phyloP scores from a whole-genome alignment of 805 yeast species.

The Candida tallmaniae region DNA sequence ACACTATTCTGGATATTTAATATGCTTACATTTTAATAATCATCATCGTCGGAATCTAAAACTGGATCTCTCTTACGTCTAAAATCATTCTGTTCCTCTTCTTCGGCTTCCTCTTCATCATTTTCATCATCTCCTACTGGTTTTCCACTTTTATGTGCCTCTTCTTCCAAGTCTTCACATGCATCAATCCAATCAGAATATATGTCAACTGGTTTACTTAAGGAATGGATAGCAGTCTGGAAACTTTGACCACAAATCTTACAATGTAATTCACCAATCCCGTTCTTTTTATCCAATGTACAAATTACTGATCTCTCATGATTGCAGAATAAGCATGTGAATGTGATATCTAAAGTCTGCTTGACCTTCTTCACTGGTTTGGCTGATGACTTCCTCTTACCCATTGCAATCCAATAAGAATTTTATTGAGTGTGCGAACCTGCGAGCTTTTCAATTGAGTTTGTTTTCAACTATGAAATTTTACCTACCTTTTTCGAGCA shows the following conservation, averaged over 20 bases:
- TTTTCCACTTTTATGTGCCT: slow-evolving; percentile 15
- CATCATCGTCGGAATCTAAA: slow-evolving; percentile 27
- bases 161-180: slow-evolving; percentile 76
- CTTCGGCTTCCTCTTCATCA: slow-evolving; percentile 28
- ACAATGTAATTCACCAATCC: slow-evolving; percentile 80
- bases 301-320: slow-evolving; percentile 92
- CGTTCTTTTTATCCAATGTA: slow-evolving; percentile 78
- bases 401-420: slow-evolving; percentile 34
- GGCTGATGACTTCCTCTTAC: slow-evolving; percentile 78
- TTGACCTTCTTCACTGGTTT: slow-evolving; percentile 77
- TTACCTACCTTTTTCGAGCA: too few species aligned
- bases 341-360: slow-evolving; percentile 73
- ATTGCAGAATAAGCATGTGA: slow-evolving; percentile 91
- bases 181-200: slow-evolving; percentile 99
- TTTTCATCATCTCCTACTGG: slow-evolving; percentile 19
- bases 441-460: too few species aligned
- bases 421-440: too few species aligned
- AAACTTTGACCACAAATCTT: slow-evolving; percentile 93
- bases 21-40: not conserved
- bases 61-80: slow-evolving; percentile 9
- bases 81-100: slow-evolving; percentile 6
- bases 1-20: not conserved
- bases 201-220: slow-evolving; percentile 88
- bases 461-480: too few species aligned
- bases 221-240: slow-evolving; percentile 79